Base-by-base conservation (phyloP, 225 moss, liverwort and hornwort species). In the Lunularia cruciata region DNA sequence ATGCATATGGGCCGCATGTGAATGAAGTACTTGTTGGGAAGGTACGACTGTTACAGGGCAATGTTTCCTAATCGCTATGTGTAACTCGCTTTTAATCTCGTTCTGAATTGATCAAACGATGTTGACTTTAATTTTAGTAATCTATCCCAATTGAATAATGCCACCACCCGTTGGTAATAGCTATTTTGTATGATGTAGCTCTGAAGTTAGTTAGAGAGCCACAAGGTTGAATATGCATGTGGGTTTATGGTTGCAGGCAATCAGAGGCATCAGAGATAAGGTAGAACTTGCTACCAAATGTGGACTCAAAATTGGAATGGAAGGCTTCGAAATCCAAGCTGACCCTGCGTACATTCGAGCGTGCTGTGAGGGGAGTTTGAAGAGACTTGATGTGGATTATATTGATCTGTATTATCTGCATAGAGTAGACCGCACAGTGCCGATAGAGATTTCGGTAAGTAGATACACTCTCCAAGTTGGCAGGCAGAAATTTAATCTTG, bases 1-100 rank as follows among this genome's bases (percentile, higher is more conserved):
- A 79, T 8, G 22, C 70, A 7, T 83, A 83, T 18, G 83, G 83
- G 14, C 83, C 76, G 7, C 63, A 45, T 45, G 76, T 72, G 0
- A 79, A 79, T 52, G 83, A 83, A 53, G 39, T 83, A 22, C 79
- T 83, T 20, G 47, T 83, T 3, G 83, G 79, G 1, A 83, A 83
- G 79, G 83, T 83, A 64, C 1, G 0, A 28, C n/a, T n/a, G n/a
- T n/a, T n/a, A n/a, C n/a, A n/a, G n/a, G n/a, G n/a, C n/a, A n/a
- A n/a, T n/a, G n/a, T n/a, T n/a, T n/a, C n/a, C n/a, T n/a, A n/a
- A n/a, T n/a, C n/a, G n/a, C n/a, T n/a, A n/a, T n/a, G n/a, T n/a
- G n/a, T n/a, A n/a, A n/a, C n/a, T n/a, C n/a, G n/a, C n/a, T n/a
- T n/a, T n/a, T n/a, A n/a, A n/a, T n/a, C n/a, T n/a, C n/a, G n/a